Evolutionary conservation across 768 basidiomycete genomes (phyloP), one percentile per base, ranked within the genome.

Genomic region (Daedaleopsis nitida): DNA sequence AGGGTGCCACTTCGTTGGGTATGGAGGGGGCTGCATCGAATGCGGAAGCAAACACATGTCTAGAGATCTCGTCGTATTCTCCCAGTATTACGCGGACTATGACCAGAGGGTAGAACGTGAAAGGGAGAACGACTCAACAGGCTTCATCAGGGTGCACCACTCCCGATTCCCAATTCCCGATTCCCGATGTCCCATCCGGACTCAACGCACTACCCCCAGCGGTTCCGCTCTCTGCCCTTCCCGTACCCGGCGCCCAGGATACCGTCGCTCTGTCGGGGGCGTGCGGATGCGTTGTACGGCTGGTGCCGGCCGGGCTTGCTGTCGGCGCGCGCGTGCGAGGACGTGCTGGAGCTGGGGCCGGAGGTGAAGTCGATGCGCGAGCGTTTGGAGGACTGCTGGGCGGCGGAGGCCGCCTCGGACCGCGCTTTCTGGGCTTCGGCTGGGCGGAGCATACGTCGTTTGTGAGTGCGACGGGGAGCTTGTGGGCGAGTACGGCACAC

Each of bases 281-380:
- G 52, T 1, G 35, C 19, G 5, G 55, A 38, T 6, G 50, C 53
- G 32, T 10, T 39, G 53, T 53, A 55, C 24, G 52, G 64, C 17
- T 55, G 57, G 42, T 47, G 56, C n/a, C 55, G 45, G 35, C 51
- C 39, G 11, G 34, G 42, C 17, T 55, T 52, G 19, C 19, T 23
- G 2, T 53, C 54, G 14, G 54, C 23, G 47, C 16, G n/a, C 5
- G 4, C 17, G 21, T 17, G 52, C 8, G 62, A 42, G 3, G 59
- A 43, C 1, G 62, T 23, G 19, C 43, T 12, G 17, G 62, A 48
- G 5, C 70, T 52, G 10, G 62, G 45, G 5, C 70, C 54, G 10
- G 77, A 70, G 1, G 77, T 68, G 63, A 83, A 83, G 48, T 75
- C 76, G 53, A 84, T 82, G 21, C 74, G 70, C 11, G 71, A 70